Evolutionary conservation across 805 yeast species (phyloP).

Genomic region (Cyberlindnera suaveolens): DNA sequence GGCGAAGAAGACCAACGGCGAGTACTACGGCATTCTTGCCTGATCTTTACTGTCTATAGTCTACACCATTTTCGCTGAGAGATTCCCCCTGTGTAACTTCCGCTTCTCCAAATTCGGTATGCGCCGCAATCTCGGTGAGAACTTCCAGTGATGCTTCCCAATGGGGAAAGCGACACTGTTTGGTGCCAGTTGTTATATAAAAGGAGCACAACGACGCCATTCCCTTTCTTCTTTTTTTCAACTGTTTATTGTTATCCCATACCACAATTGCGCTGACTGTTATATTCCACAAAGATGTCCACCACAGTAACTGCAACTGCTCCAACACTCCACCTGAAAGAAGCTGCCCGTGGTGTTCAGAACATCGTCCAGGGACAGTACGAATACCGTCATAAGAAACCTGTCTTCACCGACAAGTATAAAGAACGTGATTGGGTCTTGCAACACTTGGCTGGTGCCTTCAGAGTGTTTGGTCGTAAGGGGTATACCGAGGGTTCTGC

Average conservation of each 20-base stretch:
- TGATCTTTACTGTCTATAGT: conserved; percentile 22
- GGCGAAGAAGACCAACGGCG: conserved; percentile 49
- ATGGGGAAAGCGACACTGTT: neutral
- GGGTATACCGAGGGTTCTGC: conserved; percentile 75
- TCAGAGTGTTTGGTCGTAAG: conserved; percentile 74
- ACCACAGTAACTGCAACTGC: conserved; percentile 1
- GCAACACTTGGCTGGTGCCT: conserved; percentile 82
- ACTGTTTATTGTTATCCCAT: no score
- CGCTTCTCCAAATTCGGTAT: no score
- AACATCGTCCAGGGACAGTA: conserved; percentile 49
- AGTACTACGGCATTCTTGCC: conserved; percentile 73
- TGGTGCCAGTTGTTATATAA: neutral
- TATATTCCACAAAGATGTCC: conserved; percentile 2
- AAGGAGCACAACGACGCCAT: neutral
- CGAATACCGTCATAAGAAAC: conserved; percentile 43
- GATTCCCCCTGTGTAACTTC: no score
- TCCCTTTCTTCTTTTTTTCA: no score
- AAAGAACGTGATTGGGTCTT: conserved; percentile 48
- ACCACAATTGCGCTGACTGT: no score
- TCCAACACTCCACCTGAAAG: conserved; percentile 7
- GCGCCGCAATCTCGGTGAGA: no score
- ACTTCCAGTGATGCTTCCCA: neutral
- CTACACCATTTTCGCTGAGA: neutral
- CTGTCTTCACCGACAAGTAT: conserved; percentile 42
- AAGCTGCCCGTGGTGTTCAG: conserved; percentile 41